Conservation (phyloP, 805 yeast species). For the Kluyveromyces starmeri region DNA sequence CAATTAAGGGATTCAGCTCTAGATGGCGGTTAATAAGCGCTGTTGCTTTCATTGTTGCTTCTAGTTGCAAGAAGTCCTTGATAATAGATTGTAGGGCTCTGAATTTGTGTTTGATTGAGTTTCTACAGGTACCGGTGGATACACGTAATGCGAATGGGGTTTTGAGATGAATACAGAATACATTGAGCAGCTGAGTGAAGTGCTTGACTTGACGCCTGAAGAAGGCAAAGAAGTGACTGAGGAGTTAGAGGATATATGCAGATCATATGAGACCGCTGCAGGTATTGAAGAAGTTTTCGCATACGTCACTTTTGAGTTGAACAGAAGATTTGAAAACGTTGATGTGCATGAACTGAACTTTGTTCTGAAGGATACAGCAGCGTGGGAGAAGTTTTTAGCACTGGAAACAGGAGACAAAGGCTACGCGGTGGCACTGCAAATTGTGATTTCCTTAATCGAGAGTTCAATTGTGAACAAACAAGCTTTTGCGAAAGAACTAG, state of each 20-base stretch:
- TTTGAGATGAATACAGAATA: not conserved
- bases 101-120: too few relatives aligned
- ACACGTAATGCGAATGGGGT: too few relatives aligned
- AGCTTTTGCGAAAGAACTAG: slow-evolving; percentile 10
- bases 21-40: too few relatives aligned
- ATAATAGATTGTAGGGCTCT: too few relatives aligned
- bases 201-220: not conserved
- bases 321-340: slow-evolving; percentile 10
- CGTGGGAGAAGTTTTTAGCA: slow-evolving; percentile 11
- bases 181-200: not conserved
- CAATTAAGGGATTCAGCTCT: too few relatives aligned
- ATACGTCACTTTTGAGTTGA: slow-evolving; percentile 15
- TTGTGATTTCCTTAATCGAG: slow-evolving; percentile 17
- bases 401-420: slow-evolving; percentile 1
- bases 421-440: slow-evolving; percentile 14
- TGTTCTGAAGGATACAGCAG: slow-evolving; percentile 5
- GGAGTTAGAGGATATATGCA: not conserved
- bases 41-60: too few relatives aligned
- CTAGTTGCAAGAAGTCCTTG: too few relatives aligned
- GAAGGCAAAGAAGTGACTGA: too few relatives aligned
- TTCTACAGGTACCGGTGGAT: too few relatives aligned
- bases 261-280: not conserved
- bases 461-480: slow-evolving; percentile 20
- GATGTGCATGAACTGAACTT: slow-evolving; percentile 17
- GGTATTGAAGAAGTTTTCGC: slow-evolving; percentile 10